phyloP scores from a whole-genome alignment of 176 grass and related monocot genomes.

The Hsuehochloa calcarea region DNA sequence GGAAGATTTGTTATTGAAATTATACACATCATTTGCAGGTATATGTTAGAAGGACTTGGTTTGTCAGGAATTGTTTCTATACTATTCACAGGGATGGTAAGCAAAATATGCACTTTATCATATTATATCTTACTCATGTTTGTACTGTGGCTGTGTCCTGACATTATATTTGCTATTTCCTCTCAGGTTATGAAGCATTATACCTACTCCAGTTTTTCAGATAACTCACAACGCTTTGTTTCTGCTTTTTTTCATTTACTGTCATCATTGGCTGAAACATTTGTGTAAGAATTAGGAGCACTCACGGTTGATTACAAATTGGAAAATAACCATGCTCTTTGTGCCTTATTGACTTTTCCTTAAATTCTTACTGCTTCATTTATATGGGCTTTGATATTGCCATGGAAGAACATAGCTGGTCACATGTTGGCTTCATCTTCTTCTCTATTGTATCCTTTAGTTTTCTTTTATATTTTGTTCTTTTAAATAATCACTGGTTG shows the following conservation, averaged over 20 bases:
- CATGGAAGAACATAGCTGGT: slow-evolving; percentile 99
- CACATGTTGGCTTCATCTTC: slow-evolving; percentile 96
- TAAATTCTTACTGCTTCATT: slow-evolving; percentile 66
- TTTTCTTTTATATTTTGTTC: background rate
- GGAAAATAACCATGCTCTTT: background rate
- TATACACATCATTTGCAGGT: slow-evolving; percentile 50
- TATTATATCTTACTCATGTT: slow-evolving; percentile 20
- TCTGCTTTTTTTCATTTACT: slow-evolving; percentile 92
- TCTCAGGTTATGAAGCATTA: slow-evolving; percentile 98
- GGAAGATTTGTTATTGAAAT: slow-evolving; percentile 20
- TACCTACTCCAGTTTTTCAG: slow-evolving; percentile 92
- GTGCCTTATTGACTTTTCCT: slow-evolving; percentile 3
- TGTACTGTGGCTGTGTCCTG: slow-evolving; percentile 1
- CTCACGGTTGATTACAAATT: slow-evolving; percentile 15
- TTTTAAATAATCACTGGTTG: slow-evolving; percentile 5
- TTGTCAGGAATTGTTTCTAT: slow-evolving; percentile 99
- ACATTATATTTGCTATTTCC: slow-evolving; percentile 32
- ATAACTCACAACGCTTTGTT: slow-evolving; percentile 89
- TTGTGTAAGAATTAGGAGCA: slow-evolving; percentile 77
- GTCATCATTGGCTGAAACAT: slow-evolving; percentile 97
- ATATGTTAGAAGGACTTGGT: slow-evolving; percentile 99
- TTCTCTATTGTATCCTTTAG: slow-evolving; percentile 99
- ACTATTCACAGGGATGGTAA: slow-evolving; percentile 97
- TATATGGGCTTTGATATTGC: slow-evolving; percentile 99
- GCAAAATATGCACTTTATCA: slow-evolving; percentile 32